Evolutionary conservation across 345 rosid genomes (phyloP).

Genomic region (Populus deltoides): DNA sequence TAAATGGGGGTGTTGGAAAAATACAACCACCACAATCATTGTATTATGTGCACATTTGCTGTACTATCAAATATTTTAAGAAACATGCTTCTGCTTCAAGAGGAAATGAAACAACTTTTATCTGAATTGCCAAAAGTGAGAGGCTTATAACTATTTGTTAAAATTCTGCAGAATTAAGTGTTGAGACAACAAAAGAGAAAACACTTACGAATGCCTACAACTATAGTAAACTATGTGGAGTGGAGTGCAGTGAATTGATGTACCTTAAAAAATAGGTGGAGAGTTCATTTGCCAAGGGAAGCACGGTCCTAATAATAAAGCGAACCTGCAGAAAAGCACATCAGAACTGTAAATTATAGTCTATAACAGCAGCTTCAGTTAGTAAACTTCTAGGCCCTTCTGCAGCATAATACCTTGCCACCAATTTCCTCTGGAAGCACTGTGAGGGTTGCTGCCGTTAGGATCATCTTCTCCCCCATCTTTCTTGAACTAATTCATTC

Average conservation of each 20-base stretch:
- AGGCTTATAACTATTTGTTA: no score
- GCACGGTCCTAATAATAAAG: constrained; percentile 63
- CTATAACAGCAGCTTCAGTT: constrained; percentile 2
- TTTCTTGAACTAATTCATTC: constrained; percentile 46
- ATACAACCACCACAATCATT: background rate
- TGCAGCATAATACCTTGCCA: constrained; percentile 65
- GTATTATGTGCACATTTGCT: background rate
- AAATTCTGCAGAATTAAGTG: no score
- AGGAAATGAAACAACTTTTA: background rate
- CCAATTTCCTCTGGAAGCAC: constrained; percentile 89
- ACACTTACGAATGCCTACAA: no score
- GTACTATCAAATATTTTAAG: background rate
- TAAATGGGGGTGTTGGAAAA: background rate
- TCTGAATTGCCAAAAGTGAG: background rate
- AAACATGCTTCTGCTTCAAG: background rate
- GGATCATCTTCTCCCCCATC: constrained; percentile 56
- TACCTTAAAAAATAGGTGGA: constrained; percentile 30
- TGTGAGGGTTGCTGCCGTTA: constrained; percentile 51
- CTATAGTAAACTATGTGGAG: no score
- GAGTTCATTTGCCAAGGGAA: constrained; percentile 26
- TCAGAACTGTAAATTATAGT: constrained; percentile 3
- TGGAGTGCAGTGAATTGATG: background rate
- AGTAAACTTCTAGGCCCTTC: background rate
- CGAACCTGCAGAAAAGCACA: constrained; percentile 55
- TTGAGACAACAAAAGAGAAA: no score